Percentiles rank a stretch among this genome's conserved stretches.
These are phyloP conservation scores for Russula abietina DNA, from an alignment of 768 basidiomycete species.

Conservation along the genomic window DNA sequence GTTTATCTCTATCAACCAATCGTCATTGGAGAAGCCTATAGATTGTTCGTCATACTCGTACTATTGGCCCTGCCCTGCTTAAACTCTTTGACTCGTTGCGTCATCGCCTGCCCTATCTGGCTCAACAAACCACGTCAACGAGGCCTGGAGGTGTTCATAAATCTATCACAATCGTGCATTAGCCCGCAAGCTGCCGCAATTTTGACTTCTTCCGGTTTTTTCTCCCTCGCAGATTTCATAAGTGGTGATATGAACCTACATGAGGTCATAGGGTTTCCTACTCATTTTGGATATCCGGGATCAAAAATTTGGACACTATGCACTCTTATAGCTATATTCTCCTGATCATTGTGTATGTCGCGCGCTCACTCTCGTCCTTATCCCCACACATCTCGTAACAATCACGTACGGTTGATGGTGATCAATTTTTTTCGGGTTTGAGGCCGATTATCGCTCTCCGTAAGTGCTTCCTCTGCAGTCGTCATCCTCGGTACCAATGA, in stretches of 20 bases:
- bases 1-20: slow-evolving; percentile 16
- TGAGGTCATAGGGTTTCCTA: slow-evolving; percentile 17
- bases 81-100: slow-evolving; percentile 10
- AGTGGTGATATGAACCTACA: slow-evolving; percentile 2
- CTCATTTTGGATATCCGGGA: slow-evolving; percentile 10
- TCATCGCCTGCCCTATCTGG: slow-evolving; percentile 19
- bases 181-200: slow-evolving; percentile 1
- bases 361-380: not conserved
- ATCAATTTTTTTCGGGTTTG: not conserved
- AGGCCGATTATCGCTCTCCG: slow-evolving; percentile 10
- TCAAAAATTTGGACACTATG: slow-evolving; percentile 2
- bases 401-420: slow-evolving; percentile 8
- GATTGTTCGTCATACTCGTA: slow-evolving; percentile 7
- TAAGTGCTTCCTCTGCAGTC: not conserved
- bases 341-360: slow-evolving; percentile 5
- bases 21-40: slow-evolving; percentile 5
- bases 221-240: slow-evolving; percentile 3
- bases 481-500: not conserved
- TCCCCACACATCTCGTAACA: not conserved
- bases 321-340: slow-evolving; percentile 12
- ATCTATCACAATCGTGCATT: slow-evolving; percentile 1
- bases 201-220: slow-evolving; percentile 14
- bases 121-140: slow-evolving; percentile 10
- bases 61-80: slow-evolving; percentile 16
- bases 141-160: slow-evolving; percentile 15